Conservation (phyloP, 2,329 filamentous ascomycete species). For the Cytospora paraplurivora region DNA sequence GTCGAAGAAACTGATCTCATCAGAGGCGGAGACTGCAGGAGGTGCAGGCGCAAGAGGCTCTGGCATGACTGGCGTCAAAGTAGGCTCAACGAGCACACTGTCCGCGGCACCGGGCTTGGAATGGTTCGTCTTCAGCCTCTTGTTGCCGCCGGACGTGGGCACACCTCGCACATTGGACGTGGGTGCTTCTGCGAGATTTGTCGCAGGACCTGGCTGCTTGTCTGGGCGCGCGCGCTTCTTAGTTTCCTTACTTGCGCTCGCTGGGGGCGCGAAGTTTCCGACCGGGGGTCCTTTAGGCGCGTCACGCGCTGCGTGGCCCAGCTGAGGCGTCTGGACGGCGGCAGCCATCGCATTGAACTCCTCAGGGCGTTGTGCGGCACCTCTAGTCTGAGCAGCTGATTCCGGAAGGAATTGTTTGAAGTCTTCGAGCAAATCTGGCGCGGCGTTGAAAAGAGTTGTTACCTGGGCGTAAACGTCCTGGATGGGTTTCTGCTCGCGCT, state of each 20-base stretch:
- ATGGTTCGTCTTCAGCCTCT: conserved; percentile 76
- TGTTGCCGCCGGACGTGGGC: conserved; percentile 44
- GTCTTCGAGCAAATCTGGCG: conserved; percentile 92
- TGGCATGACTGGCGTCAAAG: conserved; percentile 83
- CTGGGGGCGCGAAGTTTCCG: conserved; percentile 85
- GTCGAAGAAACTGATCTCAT: conserved; percentile 93
- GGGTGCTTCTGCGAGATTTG: conserved; percentile 41
- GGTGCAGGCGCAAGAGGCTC: conserved; percentile 80
- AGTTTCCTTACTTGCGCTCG: conserved; percentile 81
- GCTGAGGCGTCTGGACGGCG: conserved; percentile 58
- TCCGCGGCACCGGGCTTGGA: conserved; percentile 59
- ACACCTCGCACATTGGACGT: conserved; percentile 42
- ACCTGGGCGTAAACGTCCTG: conserved; percentile 98
- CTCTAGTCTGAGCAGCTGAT: conserved; percentile 63
- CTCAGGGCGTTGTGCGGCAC: conserved; percentile 66
- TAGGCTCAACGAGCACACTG: conserved; percentile 73
- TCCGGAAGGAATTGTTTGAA: conserved; percentile 99
- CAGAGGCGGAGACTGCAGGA: conserved; percentile 71
- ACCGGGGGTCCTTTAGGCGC: conserved; percentile 86
- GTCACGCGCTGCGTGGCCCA: conserved; percentile 52
- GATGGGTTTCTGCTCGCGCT: conserved; percentile 96
- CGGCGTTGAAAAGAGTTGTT: conserved; percentile 88
- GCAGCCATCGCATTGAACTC: conserved; percentile 56
- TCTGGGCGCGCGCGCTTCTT: conserved; percentile 79
- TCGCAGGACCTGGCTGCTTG: conserved; percentile 52